Base-by-base conservation (phyloP, 768 basidiomycete species). In the Candolleomyces eurysporus region DNA sequence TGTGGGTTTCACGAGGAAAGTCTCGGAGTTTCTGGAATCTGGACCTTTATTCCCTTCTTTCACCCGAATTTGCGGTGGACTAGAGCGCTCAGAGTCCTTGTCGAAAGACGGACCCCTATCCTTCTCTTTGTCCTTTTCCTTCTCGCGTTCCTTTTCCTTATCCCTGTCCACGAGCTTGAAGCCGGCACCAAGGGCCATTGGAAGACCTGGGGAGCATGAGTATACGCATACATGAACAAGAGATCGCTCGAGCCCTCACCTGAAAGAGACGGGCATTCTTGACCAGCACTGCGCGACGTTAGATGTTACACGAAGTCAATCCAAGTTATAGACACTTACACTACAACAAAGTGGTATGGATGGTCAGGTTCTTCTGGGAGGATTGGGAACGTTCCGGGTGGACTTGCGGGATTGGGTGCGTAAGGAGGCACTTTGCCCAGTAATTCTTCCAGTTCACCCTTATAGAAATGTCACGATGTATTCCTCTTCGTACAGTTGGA, bases 261-360 rank as follows among this genome's bases (percentile, higher is more conserved):
- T n/a, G 86, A 88, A 36, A 82, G 75, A n/a, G 87, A 90, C 6
- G 91, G 91, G 67, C 91, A 93, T 78, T 92, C 91, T 69, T 93
- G 91, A 30, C 90, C 90, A 36, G 78, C 76, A 61, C 77, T 78
- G 64, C 40, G 56, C 54, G 69, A 36, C 65, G 64, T 57, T 63
- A 62, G 22, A 17, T 50, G 51, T 57, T 31, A 71, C 26, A 63
- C 43, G 61, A 59, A 32, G 6, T 40, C 10, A 26, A 16, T 40
- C 2, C 19, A 36, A 2, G 7, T 31, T 2, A 51, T 11, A 10
- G 52, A 58, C 16, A 75, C 88, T 72, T 71, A 91, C 90, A 92
- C 80, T 11, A 92, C 84, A n/a, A 93, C 75, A 19, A 92, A 72
- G 71, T 93, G 91, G 70, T 90, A 92, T 14, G 89, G 88, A 71